phyloP scores from a whole-genome alignment of 352 stramenopile species.

The Aphanomyces invadans region DNA sequence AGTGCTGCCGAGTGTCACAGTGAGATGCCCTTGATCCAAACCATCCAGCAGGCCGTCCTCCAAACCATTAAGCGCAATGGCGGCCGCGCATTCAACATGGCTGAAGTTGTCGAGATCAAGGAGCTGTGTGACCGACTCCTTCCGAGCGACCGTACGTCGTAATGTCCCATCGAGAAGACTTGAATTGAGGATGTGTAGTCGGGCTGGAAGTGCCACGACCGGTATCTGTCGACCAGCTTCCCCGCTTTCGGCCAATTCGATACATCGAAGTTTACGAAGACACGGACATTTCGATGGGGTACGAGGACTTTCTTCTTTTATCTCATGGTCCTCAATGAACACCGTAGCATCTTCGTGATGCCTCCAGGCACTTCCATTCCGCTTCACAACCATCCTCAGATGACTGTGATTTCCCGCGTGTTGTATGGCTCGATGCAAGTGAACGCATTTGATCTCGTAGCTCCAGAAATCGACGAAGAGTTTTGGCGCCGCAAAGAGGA shows the following conservation, averaged over 20 bases:
- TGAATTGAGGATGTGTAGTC: conserved; percentile 32
- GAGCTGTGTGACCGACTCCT: conserved; percentile 60
- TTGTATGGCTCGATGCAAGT: conserved; percentile 67
- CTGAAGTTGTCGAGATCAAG: conserved; percentile 59
- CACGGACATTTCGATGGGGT: conserved; percentile 74
- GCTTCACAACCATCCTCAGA: conserved; percentile 75
- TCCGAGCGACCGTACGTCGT: conserved; percentile 48
- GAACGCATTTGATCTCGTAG: conserved; percentile 56
- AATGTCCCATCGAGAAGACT: not conserved
- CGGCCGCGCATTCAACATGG: conserved; percentile 20
- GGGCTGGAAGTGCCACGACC: conserved; percentile 38
- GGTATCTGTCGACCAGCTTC: conserved; percentile 12
- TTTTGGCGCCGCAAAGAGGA: conserved; percentile 16
- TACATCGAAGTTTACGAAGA: conserved; percentile 83
- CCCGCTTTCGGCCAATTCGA: conserved; percentile 34
- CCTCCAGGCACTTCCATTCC: conserved; percentile 62
- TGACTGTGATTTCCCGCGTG: conserved; percentile 77
- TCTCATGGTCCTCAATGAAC: too few relatives aligned
- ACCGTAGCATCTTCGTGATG: conserved; percentile 70
- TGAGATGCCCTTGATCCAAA: conserved; percentile 22
- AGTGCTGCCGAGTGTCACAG: not conserved
- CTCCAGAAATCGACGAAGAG: conserved; percentile 34
- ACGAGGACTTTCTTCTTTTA: not conserved
- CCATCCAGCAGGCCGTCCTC: conserved; percentile 15
- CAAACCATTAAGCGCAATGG: not conserved